Percentiles rank a stretch among this genome's conserved stretches.
Conservation (phyloP, 2,329 filamentous ascomycete species). For the Fusarium burgessii region DNA sequence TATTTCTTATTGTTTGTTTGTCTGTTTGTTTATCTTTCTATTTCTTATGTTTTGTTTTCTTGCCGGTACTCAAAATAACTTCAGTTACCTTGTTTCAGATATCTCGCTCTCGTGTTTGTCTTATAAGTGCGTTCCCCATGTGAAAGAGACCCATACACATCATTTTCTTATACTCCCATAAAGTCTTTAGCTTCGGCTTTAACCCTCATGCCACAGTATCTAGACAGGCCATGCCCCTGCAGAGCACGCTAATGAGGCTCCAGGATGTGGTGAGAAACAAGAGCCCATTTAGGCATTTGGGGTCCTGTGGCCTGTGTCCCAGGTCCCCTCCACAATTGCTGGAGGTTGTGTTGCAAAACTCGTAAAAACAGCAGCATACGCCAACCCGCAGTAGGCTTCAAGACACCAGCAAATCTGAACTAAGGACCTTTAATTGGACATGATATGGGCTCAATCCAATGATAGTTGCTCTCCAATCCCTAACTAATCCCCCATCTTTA, state of each 20-base stretch:
- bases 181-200: constrained; percentile 23
- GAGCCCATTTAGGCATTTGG: constrained; percentile 25
- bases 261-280: constrained; percentile 38
- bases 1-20: too few relatives aligned
- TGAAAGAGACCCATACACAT: background rate
- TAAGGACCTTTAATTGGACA: background rate
- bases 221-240: constrained; percentile 15
- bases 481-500: constrained; percentile 28
- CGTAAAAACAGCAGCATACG: constrained; percentile 27
- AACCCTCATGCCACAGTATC: constrained; percentile 19
- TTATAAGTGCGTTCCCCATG: constrained; percentile 10
- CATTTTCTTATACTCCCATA: background rate
- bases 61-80: background rate
- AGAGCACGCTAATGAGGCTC: constrained; percentile 28
- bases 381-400: constrained; percentile 13
- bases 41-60: background rate
- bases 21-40: too few relatives aligned
- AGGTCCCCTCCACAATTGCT: constrained; percentile 10
- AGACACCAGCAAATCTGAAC: constrained; percentile 5
- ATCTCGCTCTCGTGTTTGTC: constrained; percentile 2
- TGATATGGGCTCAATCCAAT: constrained; percentile 13
- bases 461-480: constrained; percentile 20
- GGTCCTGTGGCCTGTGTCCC: constrained; percentile 1
- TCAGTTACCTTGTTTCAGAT: constrained; percentile 1
- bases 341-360: constrained; percentile 16